These are phyloP conservation scores for Penicillium palitans DNA, from an alignment of 2,329 filamentous ascomycete species.

Conservation along the genomic window DNA sequence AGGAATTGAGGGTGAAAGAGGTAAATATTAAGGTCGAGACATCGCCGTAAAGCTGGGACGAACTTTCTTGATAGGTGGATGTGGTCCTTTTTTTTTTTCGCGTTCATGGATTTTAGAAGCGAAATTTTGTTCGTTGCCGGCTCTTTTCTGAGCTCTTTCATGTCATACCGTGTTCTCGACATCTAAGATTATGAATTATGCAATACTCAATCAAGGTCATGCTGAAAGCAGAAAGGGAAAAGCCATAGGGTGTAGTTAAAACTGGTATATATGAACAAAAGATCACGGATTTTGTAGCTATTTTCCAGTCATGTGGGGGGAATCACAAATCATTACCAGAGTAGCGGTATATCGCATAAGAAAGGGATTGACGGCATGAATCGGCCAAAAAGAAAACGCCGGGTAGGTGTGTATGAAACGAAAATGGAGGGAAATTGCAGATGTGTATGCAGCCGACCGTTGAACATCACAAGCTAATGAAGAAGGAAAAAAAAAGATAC, in stretches of 20 bases:
- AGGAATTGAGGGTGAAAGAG: neutral
- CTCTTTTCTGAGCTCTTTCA: neutral
- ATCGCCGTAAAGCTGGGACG: neutral
- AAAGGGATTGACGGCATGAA: neutral
- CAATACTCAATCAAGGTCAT: neutral
- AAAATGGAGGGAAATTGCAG: neutral
- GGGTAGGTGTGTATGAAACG: constrained; percentile 4
- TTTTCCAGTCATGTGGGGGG: constrained; percentile 14
- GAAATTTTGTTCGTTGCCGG: neutral
- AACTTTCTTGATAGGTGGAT: neutral
- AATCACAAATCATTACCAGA: neutral
- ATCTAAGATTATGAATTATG: neutral
- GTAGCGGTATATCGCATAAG: neutral
- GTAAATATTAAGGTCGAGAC: neutral
- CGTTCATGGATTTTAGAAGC: neutral
- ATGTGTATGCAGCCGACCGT: neutral
- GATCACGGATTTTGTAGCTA: neutral
- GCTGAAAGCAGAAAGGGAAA: neutral
- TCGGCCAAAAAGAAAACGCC: constrained; percentile 10
- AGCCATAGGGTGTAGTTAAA: neutral
- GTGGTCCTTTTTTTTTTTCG: neutral
- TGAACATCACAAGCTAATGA: constrained; percentile 1
- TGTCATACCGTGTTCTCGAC: neutral
- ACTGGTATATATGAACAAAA: neutral
- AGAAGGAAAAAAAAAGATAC: neutral